phyloP scores from a whole-genome alignment of 352 stramenopile genomes.

The Pythium dissimile region DNA sequence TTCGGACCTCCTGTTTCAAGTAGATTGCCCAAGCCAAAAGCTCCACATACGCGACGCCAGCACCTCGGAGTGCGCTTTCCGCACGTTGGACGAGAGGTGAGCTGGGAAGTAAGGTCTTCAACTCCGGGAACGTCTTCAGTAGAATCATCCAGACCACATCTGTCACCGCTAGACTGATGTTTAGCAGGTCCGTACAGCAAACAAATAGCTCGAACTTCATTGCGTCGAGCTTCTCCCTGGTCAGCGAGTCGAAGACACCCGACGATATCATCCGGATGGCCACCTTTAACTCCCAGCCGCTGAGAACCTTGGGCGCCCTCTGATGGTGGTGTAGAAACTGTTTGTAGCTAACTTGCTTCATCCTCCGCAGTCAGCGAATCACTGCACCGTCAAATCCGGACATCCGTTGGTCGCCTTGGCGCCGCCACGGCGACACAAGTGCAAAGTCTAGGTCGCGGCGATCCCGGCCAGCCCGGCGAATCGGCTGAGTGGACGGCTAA shows the following conservation, averaged over 20 bases:
- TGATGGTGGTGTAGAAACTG: slow-evolving; percentile 34
- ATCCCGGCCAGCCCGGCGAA: not conserved
- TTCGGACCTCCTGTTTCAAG: not conserved
- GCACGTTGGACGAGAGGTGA: not conserved
- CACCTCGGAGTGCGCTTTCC: not conserved
- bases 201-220: not conserved
- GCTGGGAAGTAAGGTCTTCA: not conserved
- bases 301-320: slow-evolving; percentile 23
- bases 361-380: slow-evolving; percentile 25
- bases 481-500: slow-evolving; percentile 17
- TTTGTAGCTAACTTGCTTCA: slow-evolving; percentile 25
- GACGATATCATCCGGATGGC: not conserved
- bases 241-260: not conserved
- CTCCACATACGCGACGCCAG: not conserved
- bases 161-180: not conserved
- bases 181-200: not conserved
- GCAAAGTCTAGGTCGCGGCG: slow-evolving; percentile 8
- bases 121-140: not conserved
- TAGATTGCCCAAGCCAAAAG: not conserved
- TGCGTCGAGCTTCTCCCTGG: not conserved
- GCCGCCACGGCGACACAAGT: slow-evolving; percentile 26
- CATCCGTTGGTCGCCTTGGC: slow-evolving; percentile 22
- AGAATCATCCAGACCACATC: not conserved
- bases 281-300: slow-evolving; percentile 11
- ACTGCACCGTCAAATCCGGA: slow-evolving; percentile 15